Conservation (phyloP, 805 yeast species). For the Candida ulmi region DNA sequence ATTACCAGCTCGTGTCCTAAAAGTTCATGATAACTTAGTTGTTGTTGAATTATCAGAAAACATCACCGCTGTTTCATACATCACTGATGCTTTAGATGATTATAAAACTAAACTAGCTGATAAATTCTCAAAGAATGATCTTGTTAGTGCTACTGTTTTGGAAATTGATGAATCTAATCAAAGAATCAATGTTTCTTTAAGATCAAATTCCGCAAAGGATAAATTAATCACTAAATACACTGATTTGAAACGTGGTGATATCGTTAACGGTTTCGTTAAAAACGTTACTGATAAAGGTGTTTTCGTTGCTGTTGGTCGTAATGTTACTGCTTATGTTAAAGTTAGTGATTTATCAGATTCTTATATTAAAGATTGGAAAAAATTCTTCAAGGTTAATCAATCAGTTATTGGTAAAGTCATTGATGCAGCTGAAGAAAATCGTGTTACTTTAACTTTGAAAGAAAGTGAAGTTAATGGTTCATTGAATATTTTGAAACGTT, state of each 20-base stretch:
- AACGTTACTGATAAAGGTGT: slow-evolving; percentile 71
- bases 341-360: slow-evolving; percentile 78
- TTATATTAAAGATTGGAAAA: slow-evolving; percentile 84
- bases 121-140: slow-evolving; percentile 44
- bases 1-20: slow-evolving; percentile 58
- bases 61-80: slow-evolving; percentile 57
- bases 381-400: slow-evolving; percentile 64
- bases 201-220: slow-evolving; percentile 48
- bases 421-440: slow-evolving; percentile 53
- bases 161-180: slow-evolving; percentile 32
- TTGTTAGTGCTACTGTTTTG: slow-evolving; percentile 51
- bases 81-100: slow-evolving; percentile 74
- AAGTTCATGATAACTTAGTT: slow-evolving; percentile 53
- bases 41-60: slow-evolving; percentile 64
- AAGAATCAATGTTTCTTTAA: slow-evolving; percentile 58
- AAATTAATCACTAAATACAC: slow-evolving; percentile 39
- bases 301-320: slow-evolving; percentile 69
- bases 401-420: slow-evolving; percentile 69
- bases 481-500: slow-evolving; percentile 47
- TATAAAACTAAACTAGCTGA: slow-evolving; percentile 48
- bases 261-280: slow-evolving; percentile 78
- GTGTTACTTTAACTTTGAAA: slow-evolving; percentile 73
- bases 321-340: slow-evolving; percentile 72
- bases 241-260: slow-evolving; percentile 62
- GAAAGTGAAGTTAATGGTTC: slow-evolving; percentile 76